Evolutionary conservation across 1,284 basidiomycete species (phyloP), one percentile per base, ranked within the genome.

Genomic region (Ceratobasidium sp.): DNA sequence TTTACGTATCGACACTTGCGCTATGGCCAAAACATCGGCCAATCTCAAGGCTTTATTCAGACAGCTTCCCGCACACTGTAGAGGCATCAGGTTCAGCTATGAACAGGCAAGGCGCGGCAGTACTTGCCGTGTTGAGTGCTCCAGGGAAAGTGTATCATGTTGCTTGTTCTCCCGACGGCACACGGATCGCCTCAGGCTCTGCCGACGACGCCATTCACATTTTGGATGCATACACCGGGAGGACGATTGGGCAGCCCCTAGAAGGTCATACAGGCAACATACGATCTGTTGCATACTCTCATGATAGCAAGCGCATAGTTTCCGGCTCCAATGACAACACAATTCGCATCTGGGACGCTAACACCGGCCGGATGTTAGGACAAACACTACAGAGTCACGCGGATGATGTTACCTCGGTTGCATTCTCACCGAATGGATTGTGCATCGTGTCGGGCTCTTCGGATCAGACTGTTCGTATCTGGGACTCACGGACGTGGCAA

Each of bases 191-290:
- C 33, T 33, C 33, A 4, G 33, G 33, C 33, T 33, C 33, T 2
- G 1, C 33, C 33, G 33, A 33, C 4, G 2, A 33, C 4, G 33
- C 33, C 33, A 4, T 33, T 33, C 33, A 71, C 10, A 26, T 78
- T 5, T 78, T 71, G 77, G 39, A 58, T 60, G 23, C 42, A 12
- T 28, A 39, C 15, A 49, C 26, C 23, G 20, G 76, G 13, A 23
- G 26, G 58, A 26, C 6, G 26, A 39, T 10, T 2, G 56, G 55
- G 23, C 49, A 58, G 23, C 53, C 71, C 7, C 13, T 77, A 13
- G 39, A 78, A 18, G 75, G 78, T 13, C 77, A 78, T 49, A 78
- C 77, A 26, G 18, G 51, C 51, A 6, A 7, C 3, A 60, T 79
- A 23, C 33, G 2, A 4, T 77, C 28, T n/a, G 72, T 67, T 26